Evolutionary conservation across 192 early-diverging fungal genomes (phyloP), one percentile per base, ranked within the genome.

Genomic region (Umbelopsis vinacea): DNA sequence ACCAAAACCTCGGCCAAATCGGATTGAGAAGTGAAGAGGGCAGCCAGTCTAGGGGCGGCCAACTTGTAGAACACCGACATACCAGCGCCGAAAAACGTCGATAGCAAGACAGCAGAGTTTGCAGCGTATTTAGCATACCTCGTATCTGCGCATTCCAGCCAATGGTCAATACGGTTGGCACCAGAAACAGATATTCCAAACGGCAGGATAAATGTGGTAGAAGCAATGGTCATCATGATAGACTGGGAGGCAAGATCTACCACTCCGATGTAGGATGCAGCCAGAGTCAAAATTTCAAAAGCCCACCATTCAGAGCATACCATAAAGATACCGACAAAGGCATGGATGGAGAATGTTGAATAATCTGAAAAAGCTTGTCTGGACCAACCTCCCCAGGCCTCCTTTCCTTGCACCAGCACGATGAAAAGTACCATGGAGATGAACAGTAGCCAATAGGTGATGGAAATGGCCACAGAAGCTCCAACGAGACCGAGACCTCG

Each of bases 301-400:
- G 90, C 80, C 80, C 92, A 85, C 86, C 91, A 92, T 78, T 95
- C 94, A 9, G 88, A 84, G 69, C 91, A 90, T 7, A 91, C 81
- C 86, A 95, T 93, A 19, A 92, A 71, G 6, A 93, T 83, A 6
- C 94, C 92, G 0, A 94, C 92, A 0, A 92, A 35, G 0, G 90
- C 95, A 21, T 97, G 84, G 68, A 79, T 83, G 52, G 87, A 12
- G 67, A 92, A 85, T 6, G 82, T 81, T 9, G 70, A 55, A 81
- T 88, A 88, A n/a, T 79, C 85, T 38, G 82, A 66, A 50, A 96
- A 76, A 4, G 90, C 87, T 33, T 89, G 84, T 6, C 85, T 81
- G 15, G 93, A 90, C 91, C 92, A 95, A 11, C 94, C 96, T 52
- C 92, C 94, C 96, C 93, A 98, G 52, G 86, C 88, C 33, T 92